These are phyloP conservation scores for Mortierella sp. DNA, from an alignment of 371 early-diverging fungal species.

Conservation along the genomic window DNA sequence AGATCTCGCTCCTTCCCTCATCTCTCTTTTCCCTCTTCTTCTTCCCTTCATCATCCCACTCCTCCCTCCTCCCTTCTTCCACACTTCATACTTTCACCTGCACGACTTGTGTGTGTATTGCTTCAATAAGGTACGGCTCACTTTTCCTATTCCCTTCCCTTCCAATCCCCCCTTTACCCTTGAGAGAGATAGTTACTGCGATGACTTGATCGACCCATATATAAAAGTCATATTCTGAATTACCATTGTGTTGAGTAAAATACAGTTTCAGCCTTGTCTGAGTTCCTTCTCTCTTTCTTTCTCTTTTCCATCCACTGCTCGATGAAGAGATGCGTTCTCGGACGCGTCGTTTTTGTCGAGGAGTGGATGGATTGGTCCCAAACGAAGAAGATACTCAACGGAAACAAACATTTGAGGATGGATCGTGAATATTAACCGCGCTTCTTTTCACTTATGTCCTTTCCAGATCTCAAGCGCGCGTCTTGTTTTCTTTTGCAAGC, in stretches of 20 bases:
- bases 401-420: background rate
- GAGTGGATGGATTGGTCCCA: background rate
- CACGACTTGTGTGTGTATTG: background rate
- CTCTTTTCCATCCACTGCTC: background rate
- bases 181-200: constrained; percentile 4
- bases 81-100: background rate
- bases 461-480: constrained; percentile 3
- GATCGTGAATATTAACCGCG: background rate
- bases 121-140: constrained; percentile 12
- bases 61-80: background rate
- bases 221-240: constrained; percentile 47
- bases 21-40: background rate
- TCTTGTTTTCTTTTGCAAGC: background rate
- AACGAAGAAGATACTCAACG: background rate
- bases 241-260: constrained; percentile 57
- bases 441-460: background rate
- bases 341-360: background rate
- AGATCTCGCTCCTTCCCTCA: background rate
- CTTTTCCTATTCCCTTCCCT: background rate
- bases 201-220: constrained; percentile 48
- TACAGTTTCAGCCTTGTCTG: constrained; percentile 60
- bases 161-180: too few relatives aligned
- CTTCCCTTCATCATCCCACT: background rate
- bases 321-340: background rate
- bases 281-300: constrained; percentile 21